Base-by-base conservation (phyloP, 2,329 filamentous ascomycete species). In the Diaporthe eres region DNA sequence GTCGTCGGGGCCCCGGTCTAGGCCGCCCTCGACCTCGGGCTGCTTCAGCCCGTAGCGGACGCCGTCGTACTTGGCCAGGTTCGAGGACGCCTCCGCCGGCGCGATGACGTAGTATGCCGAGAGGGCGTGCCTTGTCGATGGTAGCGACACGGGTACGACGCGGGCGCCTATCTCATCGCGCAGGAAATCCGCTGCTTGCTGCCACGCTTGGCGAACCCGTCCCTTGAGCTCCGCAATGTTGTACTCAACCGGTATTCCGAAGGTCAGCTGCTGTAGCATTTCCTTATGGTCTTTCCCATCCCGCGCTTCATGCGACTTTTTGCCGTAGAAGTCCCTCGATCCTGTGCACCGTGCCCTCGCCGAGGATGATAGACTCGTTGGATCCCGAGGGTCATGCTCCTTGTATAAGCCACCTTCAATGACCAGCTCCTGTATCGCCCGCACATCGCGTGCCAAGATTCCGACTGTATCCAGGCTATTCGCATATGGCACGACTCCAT, bases 71-170 rank as follows among this genome's bases (percentile, higher is more conserved):
- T 98, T 98, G 75, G 97, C 95, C 2, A 99, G 90, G 81, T 99
- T 99, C 22, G 96, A 98, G 1, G 95, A 95, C 4, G 97, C 97
- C 85, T 99, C 97, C 22, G 97, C 96, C 0, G 97, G 95, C 0
- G 97, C 97, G 74, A 99, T 92, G 74, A 99, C 91, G 84, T 99
- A 99, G 86, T 99, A 99, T 47, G 97, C 94, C 28, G 95, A 94
- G 0, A 99, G 90, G 0, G 97, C 96, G 79, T 94, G 92, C 77
- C 92, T 93, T 1, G 96, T 99, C 0, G 93, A 91, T 0, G 96
- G 96, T 6, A 99, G 88, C 2, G 93, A 95, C 22, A 98, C 90
- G 1, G 94, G 90, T 15, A 95, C 90, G 17, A 98, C 87, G 0
- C 87, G 90, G 76, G 94, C 93, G 15, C 95, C 95, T n/a, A 89